Evolutionary conservation across 345 rosid species (phyloP).

Genomic region (Geranium brycei): DNA sequence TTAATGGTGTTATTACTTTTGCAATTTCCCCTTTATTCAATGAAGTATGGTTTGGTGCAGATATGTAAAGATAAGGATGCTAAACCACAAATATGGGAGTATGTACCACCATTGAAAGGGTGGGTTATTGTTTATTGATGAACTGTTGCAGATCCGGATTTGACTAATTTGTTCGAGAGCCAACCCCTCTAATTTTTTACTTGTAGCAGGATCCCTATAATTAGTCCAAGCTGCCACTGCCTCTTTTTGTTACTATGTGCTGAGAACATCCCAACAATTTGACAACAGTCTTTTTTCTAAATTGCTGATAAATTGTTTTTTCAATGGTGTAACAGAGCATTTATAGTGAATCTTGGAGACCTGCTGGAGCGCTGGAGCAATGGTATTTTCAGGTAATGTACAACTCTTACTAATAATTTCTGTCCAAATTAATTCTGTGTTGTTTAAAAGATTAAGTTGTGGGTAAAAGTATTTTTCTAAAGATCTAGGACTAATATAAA

Average conservation of each 20-base stretch:
- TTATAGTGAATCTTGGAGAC: constrained; percentile 80
- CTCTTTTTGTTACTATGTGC: not conserved
- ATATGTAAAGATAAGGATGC: constrained; percentile 72
- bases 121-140: constrained; percentile 11
- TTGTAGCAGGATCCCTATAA: not conserved
- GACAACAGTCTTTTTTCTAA: not conserved
- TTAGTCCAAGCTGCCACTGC: not conserved
- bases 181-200: not conserved
- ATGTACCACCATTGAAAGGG: constrained; percentile 72
- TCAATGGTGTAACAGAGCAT: constrained; percentile 35
- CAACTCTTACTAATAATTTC: constrained; percentile 2
- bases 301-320: constrained; percentile 5
- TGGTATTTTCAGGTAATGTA: constrained; percentile 62
- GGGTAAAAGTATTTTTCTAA: too few species aligned
- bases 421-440: too few species aligned
- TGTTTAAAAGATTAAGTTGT: too few species aligned
- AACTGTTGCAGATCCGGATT: not conserved
- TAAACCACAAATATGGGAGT: constrained; percentile 72
- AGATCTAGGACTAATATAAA: not conserved
- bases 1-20: too few species aligned
- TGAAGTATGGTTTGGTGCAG: constrained; percentile 20
- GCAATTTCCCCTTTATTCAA: not conserved
- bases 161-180: not conserved
- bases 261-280: not conserved
- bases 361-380: constrained; percentile 97